Base-by-base conservation (phyloP, 176 grass and related monocot species). In the Phoenix roebelenii region DNA sequence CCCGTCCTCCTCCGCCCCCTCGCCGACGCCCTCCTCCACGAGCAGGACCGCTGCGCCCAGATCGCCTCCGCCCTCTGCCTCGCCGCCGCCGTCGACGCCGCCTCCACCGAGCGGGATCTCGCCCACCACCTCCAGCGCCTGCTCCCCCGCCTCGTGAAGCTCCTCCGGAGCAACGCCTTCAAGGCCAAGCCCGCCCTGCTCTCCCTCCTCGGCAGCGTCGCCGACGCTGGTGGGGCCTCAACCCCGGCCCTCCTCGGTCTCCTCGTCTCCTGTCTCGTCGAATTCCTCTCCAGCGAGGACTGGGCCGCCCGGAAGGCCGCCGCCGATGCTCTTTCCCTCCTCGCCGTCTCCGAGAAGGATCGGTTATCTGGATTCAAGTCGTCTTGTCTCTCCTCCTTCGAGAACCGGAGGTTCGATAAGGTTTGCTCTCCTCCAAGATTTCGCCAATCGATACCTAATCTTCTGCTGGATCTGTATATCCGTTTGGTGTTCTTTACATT, bases 41-140 rank as follows among this genome's bases (percentile, higher is more conserved):
- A 97, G 77, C 92, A 97, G 78, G 92, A 97, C 60, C 86, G 85
- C 7, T 84, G 85, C 84, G 83, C 87, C 3, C 92, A 91, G 75
- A 72, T 85, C 29, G 57, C 87, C 6, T 72, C 87, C 7, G 83
- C 92, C 3, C 92, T 97, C 39, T 85, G 71, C 16, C 65, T 80
- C 0, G 84, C 83, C 0, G 86, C 87, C 0, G 93, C 93, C 1
- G 49, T 92, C 57, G 84, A 92, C 57, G 78, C 84, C 1, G 75
- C 81, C 5, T 69, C 54, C 0, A 61, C 73, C 50, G 79, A 65
- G 16, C 52, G 57, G n/a, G 84, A 88, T 74, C 81, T 96, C 83
- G 80, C 69, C 16, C 52, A 61, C 48, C 78, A 92, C 74, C 87
- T 91, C 66, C 84, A 83, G 29, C 55, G 51, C n/a, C 78, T 97